Evolutionary conservation across 257 asterid species (phyloP).

Genomic region (Euphrasia confusa): DNA sequence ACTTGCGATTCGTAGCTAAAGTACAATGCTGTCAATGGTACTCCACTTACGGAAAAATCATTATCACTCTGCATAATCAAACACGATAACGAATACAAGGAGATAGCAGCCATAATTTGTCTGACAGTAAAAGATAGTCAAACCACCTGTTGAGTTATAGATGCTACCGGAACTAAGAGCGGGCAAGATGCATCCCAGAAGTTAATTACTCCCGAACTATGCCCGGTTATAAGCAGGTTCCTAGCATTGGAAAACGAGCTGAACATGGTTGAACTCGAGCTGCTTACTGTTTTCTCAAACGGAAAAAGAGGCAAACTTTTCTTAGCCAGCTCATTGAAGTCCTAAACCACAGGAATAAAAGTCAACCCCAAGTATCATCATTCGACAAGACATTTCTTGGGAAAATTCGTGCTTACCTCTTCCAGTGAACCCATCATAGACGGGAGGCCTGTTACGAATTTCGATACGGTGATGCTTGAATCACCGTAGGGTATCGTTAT

Average conservation of each 20-base stretch:
- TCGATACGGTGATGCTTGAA: slow-evolving; percentile 63
- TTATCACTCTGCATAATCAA: slow-evolving; percentile 60
- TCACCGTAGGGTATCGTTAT: slow-evolving; percentile 77
- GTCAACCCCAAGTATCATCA: not conserved
- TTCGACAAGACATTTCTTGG: slow-evolving; percentile 5
- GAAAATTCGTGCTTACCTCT: slow-evolving; percentile 41
- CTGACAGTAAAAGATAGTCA: not conserved
- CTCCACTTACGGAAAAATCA: slow-evolving; percentile 65
- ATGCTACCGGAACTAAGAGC: slow-evolving; percentile 58
- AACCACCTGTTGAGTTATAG: slow-evolving; percentile 72
- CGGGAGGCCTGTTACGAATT: slow-evolving; percentile 50
- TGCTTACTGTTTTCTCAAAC: slow-evolving; percentile 45
- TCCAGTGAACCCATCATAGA: slow-evolving; percentile 43
- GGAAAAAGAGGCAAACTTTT: slow-evolving; percentile 62
- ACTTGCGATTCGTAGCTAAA: slow-evolving; percentile 43
- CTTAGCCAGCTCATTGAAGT: slow-evolving; percentile 40
- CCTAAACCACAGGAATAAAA: slow-evolving; percentile 35
- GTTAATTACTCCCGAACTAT: slow-evolving; percentile 66
- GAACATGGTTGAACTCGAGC: slow-evolving; percentile 34
- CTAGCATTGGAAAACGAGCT: slow-evolving; percentile 56
- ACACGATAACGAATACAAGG: not conserved
- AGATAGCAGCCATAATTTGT: slow-evolving; percentile 2
- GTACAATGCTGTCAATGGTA: slow-evolving; percentile 66
- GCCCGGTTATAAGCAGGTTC: slow-evolving; percentile 78
- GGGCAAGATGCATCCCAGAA: slow-evolving; percentile 94